phyloP scores from a whole-genome alignment of 2,329 filamentous ascomycete genomes.

The Rhynchosporium graminicola region DNA sequence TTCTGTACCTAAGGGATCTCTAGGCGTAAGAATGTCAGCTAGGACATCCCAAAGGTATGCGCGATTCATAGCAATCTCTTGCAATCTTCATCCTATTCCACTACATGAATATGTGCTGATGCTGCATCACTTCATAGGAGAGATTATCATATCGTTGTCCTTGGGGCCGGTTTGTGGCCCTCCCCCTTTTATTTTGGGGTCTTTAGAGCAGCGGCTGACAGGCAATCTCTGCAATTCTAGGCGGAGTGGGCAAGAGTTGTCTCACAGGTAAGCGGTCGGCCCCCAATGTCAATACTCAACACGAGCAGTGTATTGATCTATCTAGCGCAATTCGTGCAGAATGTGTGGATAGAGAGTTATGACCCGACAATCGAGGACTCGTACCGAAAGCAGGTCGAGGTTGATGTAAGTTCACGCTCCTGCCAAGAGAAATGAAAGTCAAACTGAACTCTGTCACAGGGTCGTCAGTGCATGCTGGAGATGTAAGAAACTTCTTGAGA shows the following conservation, averaged over 20 bases:
- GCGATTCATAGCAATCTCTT: background rate
- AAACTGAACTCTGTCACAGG: slow-evolving; percentile 45
- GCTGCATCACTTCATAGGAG: slow-evolving; percentile 44
- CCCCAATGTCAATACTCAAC: slow-evolving; percentile 11
- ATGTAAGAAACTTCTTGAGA: slow-evolving; percentile 51
- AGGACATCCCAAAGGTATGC: slow-evolving; percentile 34
- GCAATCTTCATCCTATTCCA: background rate
- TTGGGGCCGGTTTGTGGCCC: slow-evolving; percentile 56
- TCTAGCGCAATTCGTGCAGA: slow-evolving; percentile 72
- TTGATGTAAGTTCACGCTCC: slow-evolving; percentile 59
- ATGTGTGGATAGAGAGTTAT: slow-evolving; percentile 73
- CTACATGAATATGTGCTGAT: slow-evolving; percentile 9
- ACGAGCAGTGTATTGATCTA: slow-evolving; percentile 16
- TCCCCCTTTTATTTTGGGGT: slow-evolving; percentile 20
- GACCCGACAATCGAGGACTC: slow-evolving; percentile 64
- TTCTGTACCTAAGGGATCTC: background rate
- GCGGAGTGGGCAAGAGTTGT: slow-evolving; percentile 75
- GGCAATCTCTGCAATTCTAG: slow-evolving; percentile 45
- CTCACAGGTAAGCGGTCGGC: slow-evolving; percentile 59
- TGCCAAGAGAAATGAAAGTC: slow-evolving; percentile 10
- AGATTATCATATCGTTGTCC: slow-evolving; percentile 67
- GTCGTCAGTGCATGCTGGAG: slow-evolving; percentile 71
- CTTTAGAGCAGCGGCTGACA: slow-evolving; percentile 23
- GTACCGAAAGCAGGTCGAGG: slow-evolving; percentile 61
- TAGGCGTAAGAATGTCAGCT: slow-evolving; percentile 31